Conservation (phyloP, 2,329 filamentous ascomycete genomes). For the Ambrosiella beaveri region DNA sequence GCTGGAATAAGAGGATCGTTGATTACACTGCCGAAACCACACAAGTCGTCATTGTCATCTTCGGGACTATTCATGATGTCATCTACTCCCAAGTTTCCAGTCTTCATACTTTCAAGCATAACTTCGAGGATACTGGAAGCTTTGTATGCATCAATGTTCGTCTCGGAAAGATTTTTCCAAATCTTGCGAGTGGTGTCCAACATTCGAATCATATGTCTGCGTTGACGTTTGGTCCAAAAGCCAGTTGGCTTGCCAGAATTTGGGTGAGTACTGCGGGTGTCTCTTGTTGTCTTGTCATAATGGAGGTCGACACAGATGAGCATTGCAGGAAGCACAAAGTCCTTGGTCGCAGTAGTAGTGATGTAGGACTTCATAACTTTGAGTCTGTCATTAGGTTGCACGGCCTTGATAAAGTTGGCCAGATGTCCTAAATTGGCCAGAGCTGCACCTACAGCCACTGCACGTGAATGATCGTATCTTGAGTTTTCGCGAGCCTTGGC, state of each 20-base stretch:
- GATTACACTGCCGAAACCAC: neutral
- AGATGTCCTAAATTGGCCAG: constrained; percentile 68
- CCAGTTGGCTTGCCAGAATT: neutral
- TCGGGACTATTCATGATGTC: neutral
- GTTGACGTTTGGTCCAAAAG: constrained; percentile 38
- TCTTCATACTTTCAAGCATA: constrained; percentile 57
- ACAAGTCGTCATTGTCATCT: neutral
- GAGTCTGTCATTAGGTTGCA: constrained; percentile 52
- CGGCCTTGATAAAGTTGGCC: constrained; percentile 56
- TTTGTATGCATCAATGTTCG: constrained; percentile 81
- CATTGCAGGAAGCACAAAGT: constrained; percentile 76
- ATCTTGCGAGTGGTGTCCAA: constrained; percentile 60
- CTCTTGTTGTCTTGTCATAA: constrained; percentile 22
- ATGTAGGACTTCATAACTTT: constrained; percentile 63
- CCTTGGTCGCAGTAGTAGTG: constrained; percentile 60
- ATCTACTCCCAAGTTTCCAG: neutral
- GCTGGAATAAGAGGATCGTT: constrained; percentile 3
- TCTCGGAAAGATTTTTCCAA: constrained; percentile 61
- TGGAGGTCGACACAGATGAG: constrained; percentile 70
- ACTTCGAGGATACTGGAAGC: constrained; percentile 64
- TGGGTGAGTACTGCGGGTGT: constrained; percentile 24
- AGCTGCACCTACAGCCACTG: constrained; percentile 71
- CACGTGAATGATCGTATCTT: constrained; percentile 68
- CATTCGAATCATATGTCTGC: constrained; percentile 57
- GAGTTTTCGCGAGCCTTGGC: constrained; percentile 60